phyloP scores from a whole-genome alignment of 192 early-diverging fungal species.

The Blastocladiella britannica region DNA sequence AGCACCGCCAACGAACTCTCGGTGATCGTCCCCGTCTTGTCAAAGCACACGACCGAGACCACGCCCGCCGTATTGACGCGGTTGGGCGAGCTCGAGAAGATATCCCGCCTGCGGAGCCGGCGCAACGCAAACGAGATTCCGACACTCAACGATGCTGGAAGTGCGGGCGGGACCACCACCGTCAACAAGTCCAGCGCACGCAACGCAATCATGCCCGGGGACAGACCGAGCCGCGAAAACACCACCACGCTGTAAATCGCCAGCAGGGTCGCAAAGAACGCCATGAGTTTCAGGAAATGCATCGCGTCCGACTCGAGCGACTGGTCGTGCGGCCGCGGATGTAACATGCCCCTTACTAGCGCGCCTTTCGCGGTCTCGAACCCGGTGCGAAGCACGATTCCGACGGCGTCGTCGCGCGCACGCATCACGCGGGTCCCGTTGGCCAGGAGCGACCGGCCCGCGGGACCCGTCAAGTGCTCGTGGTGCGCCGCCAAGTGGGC shows the following conservation, averaged over 20 bases:
- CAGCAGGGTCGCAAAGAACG: too few relatives aligned
- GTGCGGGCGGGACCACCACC: constrained; percentile 85
- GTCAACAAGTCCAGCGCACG: constrained; percentile 93
- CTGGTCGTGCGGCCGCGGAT: too few relatives aligned
- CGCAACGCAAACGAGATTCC: constrained; percentile 88
- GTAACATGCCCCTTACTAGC: constrained; percentile 67
- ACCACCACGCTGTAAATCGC: too few relatives aligned
- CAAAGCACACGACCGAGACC: constrained; percentile 90
- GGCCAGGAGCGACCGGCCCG: constrained; percentile 74
- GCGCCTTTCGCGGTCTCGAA: constrained; percentile 96
- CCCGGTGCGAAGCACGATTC: constrained; percentile 75
- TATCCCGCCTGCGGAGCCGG: constrained; percentile 52
- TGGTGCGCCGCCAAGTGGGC: constrained; percentile 41
- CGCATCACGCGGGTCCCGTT: constrained; percentile 82
- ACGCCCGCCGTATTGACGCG: constrained; percentile 92
- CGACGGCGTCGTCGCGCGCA: constrained; percentile 35
- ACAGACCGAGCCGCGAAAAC: too few relatives aligned
- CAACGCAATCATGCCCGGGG: constrained; percentile 49
- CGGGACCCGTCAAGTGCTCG: constrained; percentile 47
- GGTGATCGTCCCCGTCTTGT: constrained; percentile 95
- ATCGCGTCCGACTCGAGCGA: too few relatives aligned
- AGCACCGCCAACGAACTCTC: constrained; percentile 89
- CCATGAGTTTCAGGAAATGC: constrained; percentile 89
- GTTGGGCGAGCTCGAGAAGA: constrained; percentile 76
- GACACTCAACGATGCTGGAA: constrained; percentile 95